Evolutionary conservation across 306 rosid genomes (phyloP), one percentile per base, ranked within the genome.

Genomic region (Crotalaria pallida): DNA sequence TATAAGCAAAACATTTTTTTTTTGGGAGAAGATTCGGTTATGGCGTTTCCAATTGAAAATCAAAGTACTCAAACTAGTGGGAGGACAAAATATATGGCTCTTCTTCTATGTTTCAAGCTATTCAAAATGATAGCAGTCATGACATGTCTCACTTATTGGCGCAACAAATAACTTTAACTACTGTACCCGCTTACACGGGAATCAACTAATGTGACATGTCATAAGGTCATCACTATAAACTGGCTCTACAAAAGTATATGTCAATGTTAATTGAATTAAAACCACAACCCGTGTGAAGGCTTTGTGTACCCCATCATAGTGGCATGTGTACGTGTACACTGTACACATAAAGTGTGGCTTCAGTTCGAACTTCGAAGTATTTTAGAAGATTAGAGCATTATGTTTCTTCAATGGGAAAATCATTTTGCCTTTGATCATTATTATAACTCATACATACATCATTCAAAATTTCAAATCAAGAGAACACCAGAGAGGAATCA

Each of bases 121-220:
- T 15, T 69, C 43, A 41, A 43, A 70, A 70, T 57, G 45, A 43
- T 56, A 38, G 29, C 60, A 70, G 56, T 70, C 44, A 70, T 70
- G 1, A 17, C 19, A 56, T 57, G 45, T 24, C 57, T 18, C 23
- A 44, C 22, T 45, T 16, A 47, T 44, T 65, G 40, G 55, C 36
- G 55, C 55, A 43, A 10, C 7, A 23, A 62, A 62, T 40, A 10
- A 62, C 18, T 38, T n/a, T n/a, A n/a, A 43, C 41, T 27, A 27
- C 10, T 3, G 18, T 23, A 38, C 49, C 33, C 50, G 16, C 8
- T 43, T n/a, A n/a, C n/a, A n/a, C 7, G 9, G 17, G 56, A 12
- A 49, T 18, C 26, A 19, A 49, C 11, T 18, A 49, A 49, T 49
- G 24, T 17, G 26, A 49, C 13, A 6, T 4, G 15, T 21, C 59